Evolutionary conservation across 2,329 filamentous ascomycete species (phyloP).

Genomic region (Microdochium trichocladiopsis): DNA sequence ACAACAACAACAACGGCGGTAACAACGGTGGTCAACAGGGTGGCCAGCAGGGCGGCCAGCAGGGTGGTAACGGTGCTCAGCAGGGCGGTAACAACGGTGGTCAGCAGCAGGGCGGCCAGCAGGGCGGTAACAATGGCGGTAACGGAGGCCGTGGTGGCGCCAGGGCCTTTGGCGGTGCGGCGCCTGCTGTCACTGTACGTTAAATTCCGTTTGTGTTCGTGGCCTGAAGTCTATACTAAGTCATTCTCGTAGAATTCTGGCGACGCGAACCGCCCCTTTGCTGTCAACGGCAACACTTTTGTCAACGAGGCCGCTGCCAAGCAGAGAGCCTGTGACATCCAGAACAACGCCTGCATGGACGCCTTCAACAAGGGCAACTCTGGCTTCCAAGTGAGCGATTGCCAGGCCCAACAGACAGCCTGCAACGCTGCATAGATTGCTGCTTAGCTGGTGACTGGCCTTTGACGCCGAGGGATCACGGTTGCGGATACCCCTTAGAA

Average conservation of each 20-base stretch:
- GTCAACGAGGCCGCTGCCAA: slow-evolving; percentile 45
- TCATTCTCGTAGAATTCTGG: slow-evolving; percentile 38
- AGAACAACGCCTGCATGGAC: slow-evolving; percentile 54
- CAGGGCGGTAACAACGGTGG: slow-evolving; percentile 2
- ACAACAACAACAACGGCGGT: slow-evolving; percentile 8
- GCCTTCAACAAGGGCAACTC: slow-evolving; percentile 44
- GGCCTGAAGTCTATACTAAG: too few relatives aligned
- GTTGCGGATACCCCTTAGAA: not conserved
- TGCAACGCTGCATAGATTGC: slow-evolving; percentile 23
- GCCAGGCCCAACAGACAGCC: slow-evolving; percentile 42
- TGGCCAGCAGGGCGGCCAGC: slow-evolving; percentile 1
- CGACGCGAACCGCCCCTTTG: slow-evolving; percentile 43
- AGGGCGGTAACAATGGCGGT: slow-evolving; percentile 1
- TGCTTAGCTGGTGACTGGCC: not conserved
- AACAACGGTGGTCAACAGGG: slow-evolving; percentile 9
- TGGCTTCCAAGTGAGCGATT: slow-evolving; percentile 39
- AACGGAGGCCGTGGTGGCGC: slow-evolving; percentile 3
- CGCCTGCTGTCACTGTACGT: not conserved
- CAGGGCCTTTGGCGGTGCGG: slow-evolving; percentile 12
- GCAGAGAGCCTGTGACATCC: slow-evolving; percentile 55
- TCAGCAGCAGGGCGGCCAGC: slow-evolving; percentile 1
- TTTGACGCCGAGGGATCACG: not conserved
- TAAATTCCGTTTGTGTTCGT: too few relatives aligned
- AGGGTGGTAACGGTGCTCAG: slow-evolving; percentile 3
- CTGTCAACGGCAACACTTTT: slow-evolving; percentile 47